A percentile compares a stretch with the other conserved stretches of the same genome.
Conservation (phyloP, 2,329 filamentous ascomycete species). For the Phyllosticta citrichinensis region DNA sequence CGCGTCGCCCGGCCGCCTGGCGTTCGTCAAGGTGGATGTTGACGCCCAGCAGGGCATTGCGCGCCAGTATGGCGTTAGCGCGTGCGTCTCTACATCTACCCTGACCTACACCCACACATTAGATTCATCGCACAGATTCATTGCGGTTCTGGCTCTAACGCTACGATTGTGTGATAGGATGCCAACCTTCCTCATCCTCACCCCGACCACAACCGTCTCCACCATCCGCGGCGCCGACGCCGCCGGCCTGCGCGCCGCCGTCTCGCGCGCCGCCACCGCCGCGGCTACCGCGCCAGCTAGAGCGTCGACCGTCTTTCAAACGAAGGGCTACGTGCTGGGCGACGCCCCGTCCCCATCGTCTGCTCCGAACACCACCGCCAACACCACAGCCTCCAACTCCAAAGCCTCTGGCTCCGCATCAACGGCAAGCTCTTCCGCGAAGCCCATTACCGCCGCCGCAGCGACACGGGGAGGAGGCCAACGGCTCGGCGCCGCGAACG, state of each 20-base stretch:
- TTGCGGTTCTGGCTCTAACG: too few relatives aligned
- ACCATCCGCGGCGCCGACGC: constrained; percentile 40
- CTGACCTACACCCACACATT: too few relatives aligned
- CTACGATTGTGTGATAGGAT: too few relatives aligned
- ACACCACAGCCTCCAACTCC: background rate
- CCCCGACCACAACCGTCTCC: constrained; percentile 33
- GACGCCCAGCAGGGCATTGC: constrained; percentile 43
- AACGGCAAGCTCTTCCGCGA: background rate
- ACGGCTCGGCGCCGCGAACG: constrained; percentile 14
- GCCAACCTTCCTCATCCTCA: constrained; percentile 41
- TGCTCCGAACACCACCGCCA: background rate
- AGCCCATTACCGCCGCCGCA: background rate
- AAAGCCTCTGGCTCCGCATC: too few relatives aligned
- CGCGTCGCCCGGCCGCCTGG: constrained; percentile 34
- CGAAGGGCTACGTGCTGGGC: constrained; percentile 35
- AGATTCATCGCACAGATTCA: too few relatives aligned
- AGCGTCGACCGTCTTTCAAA: constrained; percentile 26
- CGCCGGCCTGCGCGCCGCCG: constrained; percentile 37
- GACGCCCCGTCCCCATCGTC: background rate
- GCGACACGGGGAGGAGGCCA: constrained; percentile 8
- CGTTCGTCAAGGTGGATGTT: constrained; percentile 47
- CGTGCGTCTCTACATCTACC: constrained; percentile 28
- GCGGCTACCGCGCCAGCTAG: constrained; percentile 27
- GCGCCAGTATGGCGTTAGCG: constrained; percentile 39
- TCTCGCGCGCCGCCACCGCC: constrained; percentile 35